These are phyloP conservation scores for Pelargonium nanum DNA, from an alignment of 345 rosid genomes.

Conservation along the genomic window DNA sequence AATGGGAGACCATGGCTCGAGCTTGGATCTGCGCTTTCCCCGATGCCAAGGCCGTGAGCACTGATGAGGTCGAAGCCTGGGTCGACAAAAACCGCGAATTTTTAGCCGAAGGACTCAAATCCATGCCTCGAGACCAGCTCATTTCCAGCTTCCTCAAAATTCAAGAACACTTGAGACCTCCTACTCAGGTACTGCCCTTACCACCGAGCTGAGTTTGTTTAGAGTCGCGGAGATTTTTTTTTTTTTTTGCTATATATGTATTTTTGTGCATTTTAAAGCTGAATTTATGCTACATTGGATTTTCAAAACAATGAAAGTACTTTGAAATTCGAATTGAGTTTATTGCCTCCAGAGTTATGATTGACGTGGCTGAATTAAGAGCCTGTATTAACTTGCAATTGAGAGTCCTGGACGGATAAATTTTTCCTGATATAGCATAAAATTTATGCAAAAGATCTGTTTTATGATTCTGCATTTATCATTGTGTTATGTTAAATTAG, in stretches of 20 bases:
- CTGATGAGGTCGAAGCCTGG: slow-evolving; percentile 71
- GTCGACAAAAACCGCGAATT: slow-evolving; percentile 56
- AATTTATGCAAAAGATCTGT: too few relatives aligned
- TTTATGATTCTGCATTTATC: background rate
- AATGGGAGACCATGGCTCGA: slow-evolving; percentile 86
- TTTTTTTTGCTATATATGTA: too few relatives aligned
- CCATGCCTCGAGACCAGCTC: slow-evolving; percentile 71
- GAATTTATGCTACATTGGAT: too few relatives aligned
- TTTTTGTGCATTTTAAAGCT: too few relatives aligned
- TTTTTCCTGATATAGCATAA: background rate
- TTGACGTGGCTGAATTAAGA: too few relatives aligned
- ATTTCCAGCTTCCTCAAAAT: slow-evolving; percentile 73
- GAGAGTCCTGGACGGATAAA: background rate
- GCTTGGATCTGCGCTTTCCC: slow-evolving; percentile 86
- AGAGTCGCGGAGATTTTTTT: background rate
- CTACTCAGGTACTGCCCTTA: slow-evolving; percentile 22
- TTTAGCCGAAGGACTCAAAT: slow-evolving; percentile 62
- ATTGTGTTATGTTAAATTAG: too few relatives aligned
- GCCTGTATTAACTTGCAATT: too few relatives aligned
- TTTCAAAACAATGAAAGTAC: too few relatives aligned
- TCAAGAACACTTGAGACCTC: slow-evolving; percentile 58
- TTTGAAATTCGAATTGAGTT: too few relatives aligned
- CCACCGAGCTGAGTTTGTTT: background rate
- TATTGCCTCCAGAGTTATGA: too few relatives aligned
- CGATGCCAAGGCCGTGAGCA: slow-evolving; percentile 62